Evolutionary conservation across 1,284 basidiomycete genomes (phyloP), one percentile per base, ranked within the genome.

Genomic region (Rhodotorula mucilaginosa): DNA sequence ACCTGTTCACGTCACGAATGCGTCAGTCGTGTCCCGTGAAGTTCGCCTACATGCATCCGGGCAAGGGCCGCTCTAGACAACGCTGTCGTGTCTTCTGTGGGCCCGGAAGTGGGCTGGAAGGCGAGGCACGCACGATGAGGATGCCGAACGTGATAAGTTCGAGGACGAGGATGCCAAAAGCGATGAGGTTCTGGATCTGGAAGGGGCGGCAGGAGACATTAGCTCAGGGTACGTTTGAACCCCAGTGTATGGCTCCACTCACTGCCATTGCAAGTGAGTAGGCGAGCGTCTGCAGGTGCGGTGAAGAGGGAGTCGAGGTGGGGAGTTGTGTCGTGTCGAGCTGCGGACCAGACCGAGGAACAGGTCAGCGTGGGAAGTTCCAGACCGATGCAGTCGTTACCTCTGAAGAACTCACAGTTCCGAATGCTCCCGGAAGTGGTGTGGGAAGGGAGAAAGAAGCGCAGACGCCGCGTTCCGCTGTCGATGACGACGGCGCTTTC

Each of bases 81-180:
- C 39, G 39, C 2, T 10, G 12, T 10, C 1, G 39, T 44, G 39
- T 44, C 39, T 44, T 10, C 12, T 31, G 44, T 2, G 26, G 26
- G 31, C n/a, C 52, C 23, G 2, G 8, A 8, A 63, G 13, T 15
- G 34, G 23, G 7, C n/a, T 34, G 7, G 5, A 48, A 49, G 31
- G 21, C 2, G 60, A 44, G 2, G 54, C 10, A 51, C 65, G 34
- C 15, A 75, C 64, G 63, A 74, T 71, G 47, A 74, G 62, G 34
- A 74, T 51, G 34, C 65, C 48, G 54, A 74, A 73, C 31, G 62
- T 65, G 2, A 68, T 26, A 39, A 75, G 68, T 48, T 74, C 73
- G 54, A 65, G 21, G 10, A 51, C 29, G 62, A 76, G 70, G 13
- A 76, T 69, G 44, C 57, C 64, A 48, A 76, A 76, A 1, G 64